Conservation (phyloP, 2,329 filamentous ascomycete genomes). For the Penicillium frequentans region DNA sequence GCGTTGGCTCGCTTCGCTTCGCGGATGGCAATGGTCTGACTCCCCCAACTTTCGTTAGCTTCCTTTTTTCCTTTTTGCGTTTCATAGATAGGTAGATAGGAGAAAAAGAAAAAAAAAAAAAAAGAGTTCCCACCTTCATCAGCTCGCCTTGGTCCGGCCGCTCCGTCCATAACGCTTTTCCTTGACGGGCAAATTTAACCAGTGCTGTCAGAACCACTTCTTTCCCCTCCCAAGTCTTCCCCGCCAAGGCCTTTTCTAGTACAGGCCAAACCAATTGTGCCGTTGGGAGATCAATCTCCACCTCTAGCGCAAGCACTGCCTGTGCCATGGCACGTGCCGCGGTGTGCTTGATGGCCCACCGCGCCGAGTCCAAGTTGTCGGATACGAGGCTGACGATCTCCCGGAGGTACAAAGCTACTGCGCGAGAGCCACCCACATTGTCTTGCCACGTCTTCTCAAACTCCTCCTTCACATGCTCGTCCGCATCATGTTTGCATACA, state of each 20-base stretch:
- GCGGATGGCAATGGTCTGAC: constrained; percentile 66
- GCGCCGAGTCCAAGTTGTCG: constrained; percentile 70
- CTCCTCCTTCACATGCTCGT: constrained; percentile 75
- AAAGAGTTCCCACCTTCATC: constrained; percentile 59
- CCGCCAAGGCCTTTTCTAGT: constrained; percentile 74
- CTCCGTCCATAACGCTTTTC: constrained; percentile 59
- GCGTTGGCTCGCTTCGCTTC: constrained; percentile 92
- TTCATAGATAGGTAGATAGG: not conserved
- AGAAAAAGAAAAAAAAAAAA: not conserved
- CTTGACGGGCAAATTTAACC: constrained; percentile 71
- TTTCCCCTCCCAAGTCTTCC: constrained; percentile 93
- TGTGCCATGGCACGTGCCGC: constrained; percentile 79
- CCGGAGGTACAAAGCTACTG: constrained; percentile 76
- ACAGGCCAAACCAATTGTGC: constrained; percentile 74
- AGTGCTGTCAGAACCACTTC: constrained; percentile 80
- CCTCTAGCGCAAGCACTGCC: constrained; percentile 63
- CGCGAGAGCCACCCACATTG: constrained; percentile 80
- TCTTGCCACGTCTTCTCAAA: constrained; percentile 87
- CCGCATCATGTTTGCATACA: constrained; percentile 79
- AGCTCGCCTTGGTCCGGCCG: constrained; percentile 59
- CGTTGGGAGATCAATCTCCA: constrained; percentile 58
- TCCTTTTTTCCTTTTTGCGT: not conserved
- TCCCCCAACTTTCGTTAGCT: not conserved
- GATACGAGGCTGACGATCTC: constrained; percentile 75
- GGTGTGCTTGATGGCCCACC: constrained; percentile 89